Evolutionary conservation across 2,329 filamentous ascomycete species (phyloP).

Genomic region (Falciphora oryzae): DNA sequence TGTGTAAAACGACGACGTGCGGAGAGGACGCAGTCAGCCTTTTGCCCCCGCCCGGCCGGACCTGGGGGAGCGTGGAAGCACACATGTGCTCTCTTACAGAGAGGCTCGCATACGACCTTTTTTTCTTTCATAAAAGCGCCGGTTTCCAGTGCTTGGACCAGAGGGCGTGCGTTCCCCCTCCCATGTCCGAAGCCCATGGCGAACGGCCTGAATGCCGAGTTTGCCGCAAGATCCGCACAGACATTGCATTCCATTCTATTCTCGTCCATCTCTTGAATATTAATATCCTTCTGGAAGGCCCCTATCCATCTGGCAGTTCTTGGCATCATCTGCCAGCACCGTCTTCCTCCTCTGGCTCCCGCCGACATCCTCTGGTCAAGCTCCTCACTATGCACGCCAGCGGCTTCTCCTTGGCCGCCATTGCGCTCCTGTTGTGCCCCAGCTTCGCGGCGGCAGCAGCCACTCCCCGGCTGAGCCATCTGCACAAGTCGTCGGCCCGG

Average conservation of each 20-base stretch:
- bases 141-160: not conserved
- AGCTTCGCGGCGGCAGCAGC: not conserved
- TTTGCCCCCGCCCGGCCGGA: not conserved
- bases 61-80: not conserved
- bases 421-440: not conserved
- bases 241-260: not conserved
- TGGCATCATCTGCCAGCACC: constrained; percentile 24
- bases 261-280: not conserved
- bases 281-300: not conserved
- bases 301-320: not conserved
- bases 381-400: not conserved
- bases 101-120: not conserved
- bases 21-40: not conserved
- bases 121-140: not conserved
- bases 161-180: not conserved
- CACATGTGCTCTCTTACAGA: not conserved
- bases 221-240: not conserved
- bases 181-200: not conserved
- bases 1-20: not conserved
- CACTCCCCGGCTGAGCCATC: not conserved
- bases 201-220: not conserved
- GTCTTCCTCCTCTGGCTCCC: not conserved
- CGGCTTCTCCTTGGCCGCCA: constrained; percentile 8
- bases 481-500: not conserved
- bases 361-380: not conserved